Evolutionary conservation across 345 rosid genomes (phyloP).

Genomic region (Stellera chamaejasme): DNA sequence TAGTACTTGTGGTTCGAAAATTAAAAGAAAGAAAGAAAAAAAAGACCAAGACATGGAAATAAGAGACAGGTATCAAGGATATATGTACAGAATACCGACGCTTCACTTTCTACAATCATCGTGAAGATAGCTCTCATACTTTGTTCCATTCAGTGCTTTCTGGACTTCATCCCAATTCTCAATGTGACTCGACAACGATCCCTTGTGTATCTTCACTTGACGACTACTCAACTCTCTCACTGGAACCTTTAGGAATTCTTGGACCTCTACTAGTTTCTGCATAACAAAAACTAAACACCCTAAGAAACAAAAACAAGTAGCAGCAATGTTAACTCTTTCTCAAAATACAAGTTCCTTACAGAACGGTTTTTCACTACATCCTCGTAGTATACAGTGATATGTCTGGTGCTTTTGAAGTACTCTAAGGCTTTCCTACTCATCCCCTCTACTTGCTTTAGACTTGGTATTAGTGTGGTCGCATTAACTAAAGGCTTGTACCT

Average conservation of each 20-base stretch:
- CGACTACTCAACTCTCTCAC: constrained; percentile 58
- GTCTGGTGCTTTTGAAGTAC: constrained; percentile 75
- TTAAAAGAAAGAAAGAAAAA: constrained; percentile 8
- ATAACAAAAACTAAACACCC: neutral
- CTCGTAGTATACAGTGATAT: constrained; percentile 77
- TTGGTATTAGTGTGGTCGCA: constrained; percentile 45
- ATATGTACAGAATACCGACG: constrained; percentile 21
- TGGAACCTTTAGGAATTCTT: constrained; percentile 83
- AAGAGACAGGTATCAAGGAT: constrained; percentile 1
- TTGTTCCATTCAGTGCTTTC: constrained; percentile 55
- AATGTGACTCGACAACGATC: constrained; percentile 52
- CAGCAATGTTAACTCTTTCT: neutral
- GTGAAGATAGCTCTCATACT: constrained; percentile 42
- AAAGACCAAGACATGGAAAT: constrained; percentile 8
- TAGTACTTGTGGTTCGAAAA: constrained; percentile 23
- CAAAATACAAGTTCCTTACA: constrained; percentile 29
- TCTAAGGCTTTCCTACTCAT: constrained; percentile 64
- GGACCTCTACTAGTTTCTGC: constrained; percentile 74
- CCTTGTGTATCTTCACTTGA: constrained; percentile 94
- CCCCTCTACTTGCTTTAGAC: constrained; percentile 63
- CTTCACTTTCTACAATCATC: constrained; percentile 50
- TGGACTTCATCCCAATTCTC: constrained; percentile 77
- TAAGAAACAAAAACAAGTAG: constrained; percentile 4
- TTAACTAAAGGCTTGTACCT: constrained; percentile 75
- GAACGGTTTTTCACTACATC: constrained; percentile 79